phyloP scores from a whole-genome alignment of 306 rosid species.

The Urtica urens region DNA sequence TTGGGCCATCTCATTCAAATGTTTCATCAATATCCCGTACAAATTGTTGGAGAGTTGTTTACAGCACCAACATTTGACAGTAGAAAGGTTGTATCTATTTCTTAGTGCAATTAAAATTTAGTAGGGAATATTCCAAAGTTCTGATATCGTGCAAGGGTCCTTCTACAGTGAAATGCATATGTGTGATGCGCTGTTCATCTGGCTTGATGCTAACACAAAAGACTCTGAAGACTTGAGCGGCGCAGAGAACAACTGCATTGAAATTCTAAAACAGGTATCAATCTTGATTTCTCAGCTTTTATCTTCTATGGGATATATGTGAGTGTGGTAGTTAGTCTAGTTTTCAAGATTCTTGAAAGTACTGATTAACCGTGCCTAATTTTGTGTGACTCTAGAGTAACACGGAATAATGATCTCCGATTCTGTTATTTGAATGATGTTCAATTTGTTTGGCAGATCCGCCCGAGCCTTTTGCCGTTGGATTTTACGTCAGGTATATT shows the following conservation, averaged over 20 bases:
- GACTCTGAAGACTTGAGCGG: constrained; percentile 25
- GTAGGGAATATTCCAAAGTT: constrained; percentile 1
- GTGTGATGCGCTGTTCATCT: constrained; percentile 46
- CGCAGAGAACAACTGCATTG: constrained; percentile 22
- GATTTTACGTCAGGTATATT: constrained; percentile 67
- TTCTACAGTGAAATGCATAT: constrained; percentile 68
- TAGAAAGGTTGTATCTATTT: constrained; percentile 47
- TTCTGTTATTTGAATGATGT: no score
- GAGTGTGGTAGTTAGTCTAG: no score
- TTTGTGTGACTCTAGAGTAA: no score
- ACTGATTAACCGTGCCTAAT: no score
- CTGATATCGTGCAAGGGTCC: constrained; percentile 25
- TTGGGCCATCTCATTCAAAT: constrained; percentile 36
- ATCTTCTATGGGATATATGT: no score
- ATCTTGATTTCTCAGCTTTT: constrained; percentile 11
- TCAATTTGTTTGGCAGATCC: constrained; percentile 40
- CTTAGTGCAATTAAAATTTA: constrained; percentile 12
- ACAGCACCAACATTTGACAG: constrained; percentile 48
- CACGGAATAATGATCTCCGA: no score
- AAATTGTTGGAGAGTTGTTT: constrained; percentile 37
- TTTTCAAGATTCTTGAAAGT: no score
- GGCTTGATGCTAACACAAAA: constrained; percentile 42
- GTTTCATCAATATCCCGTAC: constrained; percentile 41
- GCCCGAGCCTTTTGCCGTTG: constrained; percentile 59
- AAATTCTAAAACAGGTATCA: constrained; percentile 46